These are phyloP conservation scores for Phlyctochytrium arcticum DNA, from an alignment of 192 early-diverging fungal species.

Conservation along the genomic window DNA sequence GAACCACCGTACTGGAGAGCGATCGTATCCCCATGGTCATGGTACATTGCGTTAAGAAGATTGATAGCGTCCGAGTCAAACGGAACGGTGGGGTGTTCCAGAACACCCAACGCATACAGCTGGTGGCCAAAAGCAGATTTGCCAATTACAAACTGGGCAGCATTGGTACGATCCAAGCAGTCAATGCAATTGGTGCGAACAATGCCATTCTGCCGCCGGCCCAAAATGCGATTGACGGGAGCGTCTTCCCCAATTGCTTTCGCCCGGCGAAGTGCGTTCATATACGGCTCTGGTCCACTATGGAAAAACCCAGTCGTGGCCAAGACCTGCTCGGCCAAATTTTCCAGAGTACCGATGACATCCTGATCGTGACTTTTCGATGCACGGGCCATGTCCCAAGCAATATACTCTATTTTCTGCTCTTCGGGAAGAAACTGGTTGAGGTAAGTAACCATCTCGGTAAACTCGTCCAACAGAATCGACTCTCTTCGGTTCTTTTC, in stretches of 20 bases:
- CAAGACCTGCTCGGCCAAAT: conserved; percentile 81
- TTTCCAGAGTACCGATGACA: conserved; percentile 84
- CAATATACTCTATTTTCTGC: conserved; percentile 80
- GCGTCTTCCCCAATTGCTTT: not conserved
- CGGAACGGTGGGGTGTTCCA: conserved; percentile 69
- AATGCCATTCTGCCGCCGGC: conserved; percentile 72
- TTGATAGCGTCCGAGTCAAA: conserved; percentile 93
- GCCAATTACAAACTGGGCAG: conserved; percentile 92
- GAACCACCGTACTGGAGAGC: conserved; percentile 87
- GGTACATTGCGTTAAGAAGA: conserved; percentile 95
- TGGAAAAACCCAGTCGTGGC: conserved; percentile 89
- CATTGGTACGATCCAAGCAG: conserved; percentile 96
- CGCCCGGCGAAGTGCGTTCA: conserved; percentile 35
- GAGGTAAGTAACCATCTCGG: conserved; percentile 75
- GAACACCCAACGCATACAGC: conserved; percentile 82
- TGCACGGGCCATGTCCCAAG: conserved; percentile 98
- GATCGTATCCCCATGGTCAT: conserved; percentile 96
- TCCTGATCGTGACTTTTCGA: conserved; percentile 84
- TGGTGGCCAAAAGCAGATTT: conserved; percentile 91
- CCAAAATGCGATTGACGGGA: conserved; percentile 29
- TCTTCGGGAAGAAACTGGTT: conserved; percentile 84
- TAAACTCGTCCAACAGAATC: conserved; percentile 78
- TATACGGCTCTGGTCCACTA: conserved; percentile 69
- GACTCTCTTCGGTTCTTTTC: conserved; percentile 89
- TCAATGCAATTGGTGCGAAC: conserved; percentile 97